A percentile compares a stretch with the other conserved stretches of the same genome.
phyloP scores from a whole-genome alignment of 805 yeast genomes.

The Yamadazyma takamatsuzukensis region DNA sequence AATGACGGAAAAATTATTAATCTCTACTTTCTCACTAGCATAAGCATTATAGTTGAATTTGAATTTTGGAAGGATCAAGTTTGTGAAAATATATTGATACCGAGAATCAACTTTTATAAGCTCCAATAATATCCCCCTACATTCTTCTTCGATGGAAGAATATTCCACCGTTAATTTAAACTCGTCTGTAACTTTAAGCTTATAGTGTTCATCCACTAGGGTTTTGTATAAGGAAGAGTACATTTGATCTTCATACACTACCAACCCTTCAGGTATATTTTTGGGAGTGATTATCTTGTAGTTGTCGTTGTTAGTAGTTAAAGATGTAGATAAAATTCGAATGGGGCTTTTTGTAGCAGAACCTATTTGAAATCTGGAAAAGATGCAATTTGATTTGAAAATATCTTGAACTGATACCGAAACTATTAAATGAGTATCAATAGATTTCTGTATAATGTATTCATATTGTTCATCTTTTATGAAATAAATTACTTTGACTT shows the following conservation, averaged over 20 bases:
- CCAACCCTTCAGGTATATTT: slow-evolving; percentile 22
- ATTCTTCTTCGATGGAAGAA: slow-evolving; percentile 46
- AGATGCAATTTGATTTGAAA: slow-evolving; percentile 53
- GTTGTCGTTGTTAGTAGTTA: slow-evolving; percentile 26
- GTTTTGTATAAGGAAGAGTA: slow-evolving; percentile 58
- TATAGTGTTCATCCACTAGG: slow-evolving; percentile 17
- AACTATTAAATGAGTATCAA: slow-evolving; percentile 55
- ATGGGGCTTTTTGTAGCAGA: slow-evolving; percentile 52
- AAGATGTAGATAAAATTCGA: slow-evolving; percentile 43
- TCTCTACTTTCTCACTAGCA: too few species aligned
- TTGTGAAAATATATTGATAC: too few species aligned
- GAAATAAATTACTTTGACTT: slow-evolving; percentile 18
- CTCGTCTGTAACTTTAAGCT: slow-evolving; percentile 24
- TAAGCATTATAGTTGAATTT: slow-evolving; percentile 11
- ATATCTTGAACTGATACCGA: slow-evolving; percentile 82
- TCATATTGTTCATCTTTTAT: slow-evolving; percentile 14
- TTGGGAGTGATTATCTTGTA: slow-evolving; percentile 21
- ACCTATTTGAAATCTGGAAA: slow-evolving; percentile 67
- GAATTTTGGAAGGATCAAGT: slow-evolving; percentile 4
- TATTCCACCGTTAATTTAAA: slow-evolving; percentile 44
- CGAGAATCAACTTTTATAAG: slow-evolving; percentile 1
- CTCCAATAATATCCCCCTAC: slow-evolving; percentile 14
- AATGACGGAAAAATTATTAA: too few species aligned
- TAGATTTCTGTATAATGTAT: slow-evolving; percentile 8
- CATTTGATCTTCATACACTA: slow-evolving; percentile 71